These are phyloP conservation scores for Hexamita inflata DNA, from an alignment of 208 protist genomes.

Conservation along the genomic window DNA sequence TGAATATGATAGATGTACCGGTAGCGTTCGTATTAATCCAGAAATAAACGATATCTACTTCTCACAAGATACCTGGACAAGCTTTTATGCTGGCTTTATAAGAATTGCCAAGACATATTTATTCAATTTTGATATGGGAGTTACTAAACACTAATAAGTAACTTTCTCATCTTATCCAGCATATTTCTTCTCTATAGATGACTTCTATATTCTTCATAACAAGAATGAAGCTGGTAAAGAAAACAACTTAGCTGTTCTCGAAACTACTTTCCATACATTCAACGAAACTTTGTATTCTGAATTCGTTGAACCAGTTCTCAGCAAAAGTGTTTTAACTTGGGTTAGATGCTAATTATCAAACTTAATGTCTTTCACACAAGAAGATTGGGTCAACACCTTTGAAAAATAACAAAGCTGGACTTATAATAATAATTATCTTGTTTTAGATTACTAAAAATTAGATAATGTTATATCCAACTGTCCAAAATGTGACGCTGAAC, in stretches of 20 bases:
- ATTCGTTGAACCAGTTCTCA: not conserved
- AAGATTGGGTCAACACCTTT: not conserved
- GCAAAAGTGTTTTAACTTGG: not conserved
- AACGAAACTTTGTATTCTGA: slow-evolving; percentile 17
- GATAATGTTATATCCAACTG: not conserved
- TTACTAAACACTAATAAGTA: not conserved
- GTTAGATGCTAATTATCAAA: not conserved
- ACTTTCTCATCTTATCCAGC: slow-evolving; percentile 5
- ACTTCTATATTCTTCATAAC: slow-evolving; percentile 17
- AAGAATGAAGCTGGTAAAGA: not conserved
- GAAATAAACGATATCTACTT: slow-evolving; percentile 2
- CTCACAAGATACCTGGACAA: slow-evolving; percentile 23
- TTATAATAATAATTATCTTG: slow-evolving; percentile 10
- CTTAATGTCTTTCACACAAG: not conserved
- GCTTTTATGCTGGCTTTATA: not conserved
- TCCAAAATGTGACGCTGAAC: not conserved
- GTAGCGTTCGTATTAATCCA: not conserved
- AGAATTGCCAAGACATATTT: not conserved
- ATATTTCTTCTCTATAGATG: slow-evolving; percentile 13
- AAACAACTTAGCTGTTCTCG: slow-evolving; percentile 5
- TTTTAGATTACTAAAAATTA: slow-evolving; percentile 9
- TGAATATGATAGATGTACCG: slow-evolving; percentile 11
- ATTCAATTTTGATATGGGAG: not conserved
- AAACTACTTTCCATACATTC: slow-evolving; percentile 27
- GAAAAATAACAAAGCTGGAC: not conserved